These are phyloP conservation scores for Aspergillus homomorphus DNA, from an alignment of 495 filamentous ascomycete genomes.

Conservation along the genomic window DNA sequence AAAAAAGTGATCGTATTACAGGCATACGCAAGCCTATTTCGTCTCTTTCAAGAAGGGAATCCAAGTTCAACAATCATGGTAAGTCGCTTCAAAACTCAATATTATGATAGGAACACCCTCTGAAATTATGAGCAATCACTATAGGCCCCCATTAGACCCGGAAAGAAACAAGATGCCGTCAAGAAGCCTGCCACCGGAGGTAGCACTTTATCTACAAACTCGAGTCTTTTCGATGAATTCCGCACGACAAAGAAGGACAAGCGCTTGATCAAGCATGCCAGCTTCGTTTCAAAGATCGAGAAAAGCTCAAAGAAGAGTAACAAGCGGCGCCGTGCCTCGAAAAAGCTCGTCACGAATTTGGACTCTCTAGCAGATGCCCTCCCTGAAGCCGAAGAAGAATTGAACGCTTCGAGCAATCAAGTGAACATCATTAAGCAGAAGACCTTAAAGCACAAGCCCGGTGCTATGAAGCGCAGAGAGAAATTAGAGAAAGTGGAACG, in stretches of 20 bases:
- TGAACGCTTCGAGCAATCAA: slow-evolving; percentile 34
- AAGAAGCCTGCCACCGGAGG: slow-evolving; percentile 29
- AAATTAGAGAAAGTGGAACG: slow-evolving; percentile 73
- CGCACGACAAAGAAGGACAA: slow-evolving; percentile 73
- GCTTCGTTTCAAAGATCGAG: slow-evolving; percentile 70
- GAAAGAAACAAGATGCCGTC: slow-evolving; percentile 20
- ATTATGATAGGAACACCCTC: not conserved
- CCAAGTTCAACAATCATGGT: not conserved
- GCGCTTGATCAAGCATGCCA: slow-evolving; percentile 68
- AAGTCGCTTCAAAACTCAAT: not conserved
- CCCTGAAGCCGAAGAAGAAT: slow-evolving; percentile 49
- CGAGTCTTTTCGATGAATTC: slow-evolving; percentile 44
- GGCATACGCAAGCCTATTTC: slow-evolving; percentile 1
- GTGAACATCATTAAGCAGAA: slow-evolving; percentile 59
- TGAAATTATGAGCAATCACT: slow-evolving; percentile 9
- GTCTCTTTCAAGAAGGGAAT: not conserved
- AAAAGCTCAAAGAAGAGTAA: slow-evolving; percentile 52
- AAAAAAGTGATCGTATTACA: not conserved
- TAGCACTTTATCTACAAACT: slow-evolving; percentile 24
- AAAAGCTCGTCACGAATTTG: slow-evolving; percentile 74
- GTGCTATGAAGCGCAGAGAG: slow-evolving; percentile 80
- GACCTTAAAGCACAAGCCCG: slow-evolving; percentile 68
- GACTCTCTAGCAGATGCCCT: slow-evolving; percentile 76
- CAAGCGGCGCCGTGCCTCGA: slow-evolving; percentile 64
- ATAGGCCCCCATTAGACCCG: slow-evolving; percentile 31